These are phyloP conservation scores for Thelephora terrestris DNA, from an alignment of 1,284 basidiomycete genomes.

Conservation along the genomic window DNA sequence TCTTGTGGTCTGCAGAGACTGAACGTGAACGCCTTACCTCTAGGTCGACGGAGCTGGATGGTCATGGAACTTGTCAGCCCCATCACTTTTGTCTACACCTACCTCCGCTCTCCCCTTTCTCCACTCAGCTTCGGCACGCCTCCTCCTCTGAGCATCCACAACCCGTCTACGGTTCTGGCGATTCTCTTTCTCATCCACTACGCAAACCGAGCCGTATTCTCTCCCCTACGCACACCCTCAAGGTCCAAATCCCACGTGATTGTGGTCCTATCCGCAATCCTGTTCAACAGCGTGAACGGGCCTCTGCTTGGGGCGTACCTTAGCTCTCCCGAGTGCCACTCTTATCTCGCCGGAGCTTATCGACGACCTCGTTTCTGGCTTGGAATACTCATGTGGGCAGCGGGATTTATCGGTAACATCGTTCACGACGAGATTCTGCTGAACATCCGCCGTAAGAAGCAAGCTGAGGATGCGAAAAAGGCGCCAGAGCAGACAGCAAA, in stretches of 20 bases:
- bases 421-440: conserved; percentile 85
- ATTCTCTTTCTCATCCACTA: conserved; percentile 71
- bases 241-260: conserved; percentile 69
- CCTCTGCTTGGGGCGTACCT: conserved; percentile 62
- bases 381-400: conserved; percentile 56
- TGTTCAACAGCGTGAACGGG: conserved; percentile 73
- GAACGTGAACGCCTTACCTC: neutral
- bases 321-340: conserved; percentile 38
- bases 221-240: conserved; percentile 74
- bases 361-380: conserved; percentile 43
- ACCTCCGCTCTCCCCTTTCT: conserved; percentile 38
- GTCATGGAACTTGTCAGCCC: conserved; percentile 82
- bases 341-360: conserved; percentile 29
- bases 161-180: conserved; percentile 45
- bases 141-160: conserved; percentile 22
- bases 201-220: conserved; percentile 72
- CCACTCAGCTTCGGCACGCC: conserved; percentile 9
- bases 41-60: conserved; percentile 62
- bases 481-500: conserved; percentile 1
- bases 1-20: neutral
- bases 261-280: conserved; percentile 46
- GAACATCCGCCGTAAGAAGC: conserved; percentile 47
- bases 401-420: conserved; percentile 73
- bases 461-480: conserved; percentile 25
- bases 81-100: conserved; percentile 40